Base-by-base conservation (phyloP, 495 filamentous ascomycete genomes). In the Amphirosellinia nigrospora region DNA sequence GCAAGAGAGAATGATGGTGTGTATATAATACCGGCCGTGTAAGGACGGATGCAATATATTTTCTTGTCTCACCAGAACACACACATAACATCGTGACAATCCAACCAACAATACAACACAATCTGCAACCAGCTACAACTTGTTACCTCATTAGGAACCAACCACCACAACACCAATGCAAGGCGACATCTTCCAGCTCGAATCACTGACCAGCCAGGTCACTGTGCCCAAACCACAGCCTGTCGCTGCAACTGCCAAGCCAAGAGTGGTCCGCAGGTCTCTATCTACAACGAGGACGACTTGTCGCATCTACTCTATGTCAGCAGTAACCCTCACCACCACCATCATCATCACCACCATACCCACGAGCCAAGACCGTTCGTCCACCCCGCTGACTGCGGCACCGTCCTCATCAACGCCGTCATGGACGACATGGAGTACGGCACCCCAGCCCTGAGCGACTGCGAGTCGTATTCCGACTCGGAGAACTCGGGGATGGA, bases 211-310 rank as follows among this genome's bases (percentile, higher is more conserved):
- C 26, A 5, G 45, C 32, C 71, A 66, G 60, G 62, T 50, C 38
- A 21, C 53, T 11, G 73, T 70, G 50, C 19, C 69, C 19, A 61
- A 52, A 21, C 53, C 69, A 21, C 53, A 72, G 50, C 58, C 66
- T 39, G 56, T 21, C 28, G 46, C 66, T 62, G 71, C 30, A 64
- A 52, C 55, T 58, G 32, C 59, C 48, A 70, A 19, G 13, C 64
- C 75, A 26, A 48, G 34, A 53, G 6, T 4, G 34, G 28, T 19
- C 45, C 28, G 0, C 70, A 70, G n/a, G 85, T 85, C 65, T 74
- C 82, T 52, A 78, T 87, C 67, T 76, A 79, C 19, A 82, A 85
- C 39, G 71, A 73, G n/a, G 84, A 86, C 56, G 81, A 80, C 16
- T 73, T 87, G 8, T 78, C 76, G 11, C 76, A 78, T n/a, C 60